Evolutionary conservation across 805 yeast species (phyloP).

Genomic region (Maudiozyma saulgeensis): DNA sequence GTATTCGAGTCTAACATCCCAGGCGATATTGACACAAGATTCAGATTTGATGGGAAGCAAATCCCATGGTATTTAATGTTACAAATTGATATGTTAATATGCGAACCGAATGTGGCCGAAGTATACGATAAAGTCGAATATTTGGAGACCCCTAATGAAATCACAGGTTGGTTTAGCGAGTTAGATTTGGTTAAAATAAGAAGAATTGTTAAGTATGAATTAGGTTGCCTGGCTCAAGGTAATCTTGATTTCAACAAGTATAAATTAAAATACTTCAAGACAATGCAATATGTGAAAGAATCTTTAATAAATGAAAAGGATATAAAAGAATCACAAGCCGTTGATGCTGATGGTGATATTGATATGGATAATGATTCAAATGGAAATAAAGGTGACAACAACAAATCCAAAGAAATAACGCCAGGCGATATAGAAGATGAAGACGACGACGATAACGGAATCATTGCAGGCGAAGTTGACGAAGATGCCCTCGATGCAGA

Average conservation of each 20-base stretch:
- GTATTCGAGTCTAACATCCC: conserved; percentile 27
- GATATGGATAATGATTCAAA: conserved; percentile 11
- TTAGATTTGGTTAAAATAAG: conserved; percentile 56
- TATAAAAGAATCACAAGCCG: conserved; percentile 12
- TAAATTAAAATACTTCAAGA: conserved; percentile 32
- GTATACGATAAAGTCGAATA: conserved; percentile 40
- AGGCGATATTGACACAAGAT: conserved; percentile 34
- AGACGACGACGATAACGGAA: conserved; percentile 26
- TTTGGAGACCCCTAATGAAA: conserved; percentile 35
- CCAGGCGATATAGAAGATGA: conserved; percentile 5
- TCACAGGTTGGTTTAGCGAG: conserved; percentile 66
- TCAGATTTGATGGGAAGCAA: conserved; percentile 62
- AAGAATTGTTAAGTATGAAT: conserved; percentile 60
- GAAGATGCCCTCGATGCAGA: conserved; percentile 26
- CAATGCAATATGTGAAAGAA: conserved; percentile 36
- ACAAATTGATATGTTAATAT: conserved; percentile 72
- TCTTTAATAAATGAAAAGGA: conserved; percentile 23
- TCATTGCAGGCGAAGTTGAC: conserved; percentile 26
- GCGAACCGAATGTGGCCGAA: conserved; percentile 46
- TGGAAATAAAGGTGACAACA: not conserved
- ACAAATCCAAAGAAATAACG: not conserved
- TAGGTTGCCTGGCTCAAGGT: conserved; percentile 48
- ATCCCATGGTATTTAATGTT: conserved; percentile 62
- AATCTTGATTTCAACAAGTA: conserved; percentile 36
- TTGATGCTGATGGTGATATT: conserved; percentile 23